Conservation (phyloP, 139 green algal genomes). For the Desmodesmus armatus region DNA sequence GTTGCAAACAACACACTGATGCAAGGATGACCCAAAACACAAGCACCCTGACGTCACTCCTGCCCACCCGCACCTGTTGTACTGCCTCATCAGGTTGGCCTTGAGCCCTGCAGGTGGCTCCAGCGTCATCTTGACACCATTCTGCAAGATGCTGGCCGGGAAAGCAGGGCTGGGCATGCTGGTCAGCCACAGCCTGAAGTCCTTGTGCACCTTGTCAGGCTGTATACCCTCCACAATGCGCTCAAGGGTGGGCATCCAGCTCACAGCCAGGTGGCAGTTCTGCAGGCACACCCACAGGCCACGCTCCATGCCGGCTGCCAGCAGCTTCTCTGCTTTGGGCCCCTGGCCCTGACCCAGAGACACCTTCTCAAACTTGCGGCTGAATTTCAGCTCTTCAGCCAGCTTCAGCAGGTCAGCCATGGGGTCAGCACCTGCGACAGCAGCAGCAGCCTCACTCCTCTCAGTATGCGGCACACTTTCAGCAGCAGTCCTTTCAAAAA, state of each 20-base stretch:
- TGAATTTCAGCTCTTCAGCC: constrained; percentile 85
- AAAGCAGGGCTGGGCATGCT: constrained; percentile 80
- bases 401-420: constrained; percentile 90
- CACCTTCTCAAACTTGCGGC: constrained; percentile 88
- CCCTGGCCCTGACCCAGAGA: constrained; percentile 87
- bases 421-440: constrained; percentile 73
- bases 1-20: no score
- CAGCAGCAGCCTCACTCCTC: background rate
- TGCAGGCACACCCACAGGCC: constrained; percentile 83
- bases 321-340: constrained; percentile 82
- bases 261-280: constrained; percentile 84
- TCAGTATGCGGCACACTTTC: background rate
- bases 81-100: constrained; percentile 75
- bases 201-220: constrained; percentile 73
- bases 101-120: constrained; percentile 86
- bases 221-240: constrained; percentile 78
- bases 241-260: constrained; percentile 85
- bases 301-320: constrained; percentile 68
- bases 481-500: no score
- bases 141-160: constrained; percentile 83
- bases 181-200: constrained; percentile 88
- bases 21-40: no score
- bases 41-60: no score
- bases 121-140: constrained; percentile 90
- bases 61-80: constrained; percentile 57